Conservation (phyloP, 331 rosid genomes). For the Phaseolus coccineus region DNA sequence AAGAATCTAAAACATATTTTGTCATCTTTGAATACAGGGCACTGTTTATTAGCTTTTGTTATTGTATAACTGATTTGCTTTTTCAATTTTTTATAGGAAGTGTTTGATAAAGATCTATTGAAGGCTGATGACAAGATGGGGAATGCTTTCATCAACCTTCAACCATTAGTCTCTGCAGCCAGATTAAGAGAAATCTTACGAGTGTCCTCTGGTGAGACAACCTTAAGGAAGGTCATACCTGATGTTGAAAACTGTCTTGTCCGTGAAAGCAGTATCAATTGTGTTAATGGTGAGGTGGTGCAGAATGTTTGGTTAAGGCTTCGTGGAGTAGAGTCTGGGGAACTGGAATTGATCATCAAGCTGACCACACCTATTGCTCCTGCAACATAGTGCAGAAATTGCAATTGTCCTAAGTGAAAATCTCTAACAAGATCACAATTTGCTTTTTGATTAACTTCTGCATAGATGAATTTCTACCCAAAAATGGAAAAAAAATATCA, state of each 20-base stretch:
- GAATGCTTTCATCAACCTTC: constrained; percentile 81
- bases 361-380: constrained; percentile 52
- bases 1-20: neutral
- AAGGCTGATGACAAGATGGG: constrained; percentile 99
- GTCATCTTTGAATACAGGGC: neutral
- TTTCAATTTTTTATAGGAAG: constrained; percentile 62
- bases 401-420: constrained; percentile 37
- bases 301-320: constrained; percentile 96
- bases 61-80: constrained; percentile 17
- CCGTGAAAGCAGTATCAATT: constrained; percentile 78
- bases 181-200: constrained; percentile 71
- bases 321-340: constrained; percentile 85
- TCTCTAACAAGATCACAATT: constrained; percentile 53
- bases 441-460: constrained; percentile 43
- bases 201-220: constrained; percentile 70
- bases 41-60: neutral
- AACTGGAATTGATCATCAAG: constrained; percentile 83
- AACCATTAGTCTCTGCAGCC: constrained; percentile 86
- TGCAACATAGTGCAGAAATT: constrained; percentile 44
- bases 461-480: constrained; percentile 16
- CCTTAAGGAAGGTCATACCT: constrained; percentile 80
- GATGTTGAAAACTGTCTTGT: constrained; percentile 81
- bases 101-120: constrained; percentile 90
- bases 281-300: constrained; percentile 78
- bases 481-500: neutral